Conservation (phyloP, 306 rosid genomes). For the Senna siamea region DNA sequence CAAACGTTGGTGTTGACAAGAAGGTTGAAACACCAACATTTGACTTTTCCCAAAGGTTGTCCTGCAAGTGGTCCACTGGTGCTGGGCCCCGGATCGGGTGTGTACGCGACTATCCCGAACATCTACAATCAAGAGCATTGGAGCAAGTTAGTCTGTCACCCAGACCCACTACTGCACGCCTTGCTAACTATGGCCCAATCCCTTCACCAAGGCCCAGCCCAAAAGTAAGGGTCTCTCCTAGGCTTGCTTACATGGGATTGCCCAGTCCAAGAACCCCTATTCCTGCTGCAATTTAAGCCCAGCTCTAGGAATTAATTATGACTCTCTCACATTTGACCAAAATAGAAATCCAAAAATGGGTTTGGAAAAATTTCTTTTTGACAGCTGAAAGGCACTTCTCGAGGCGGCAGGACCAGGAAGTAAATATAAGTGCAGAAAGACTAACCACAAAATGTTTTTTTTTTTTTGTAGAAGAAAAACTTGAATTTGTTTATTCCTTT, state of each 20-base stretch:
- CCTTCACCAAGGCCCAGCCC: slow-evolving; percentile 99
- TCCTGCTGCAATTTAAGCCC: slow-evolving; percentile 36
- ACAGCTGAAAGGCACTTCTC: background rate
- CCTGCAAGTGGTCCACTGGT: slow-evolving; percentile 90
- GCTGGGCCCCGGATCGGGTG: slow-evolving; percentile 91
- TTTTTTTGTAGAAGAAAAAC: background rate
- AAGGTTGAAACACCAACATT: slow-evolving; percentile 40
- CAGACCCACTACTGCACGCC: slow-evolving; percentile 48
- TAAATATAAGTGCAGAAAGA: background rate
- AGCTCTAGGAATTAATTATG: background rate
- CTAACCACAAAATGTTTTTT: background rate
- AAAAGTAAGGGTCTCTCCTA: slow-evolving; percentile 75
- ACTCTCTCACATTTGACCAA: background rate
- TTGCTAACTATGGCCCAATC: slow-evolving; percentile 69
- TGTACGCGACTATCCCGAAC: slow-evolving; percentile 88
- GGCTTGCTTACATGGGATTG: slow-evolving; percentile 81
- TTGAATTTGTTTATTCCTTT: slow-evolving; percentile 32
- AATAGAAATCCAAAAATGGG: no score
- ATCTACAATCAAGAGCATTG: slow-evolving; percentile 83
- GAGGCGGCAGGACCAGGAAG: background rate
- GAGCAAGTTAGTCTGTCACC: slow-evolving; percentile 92
- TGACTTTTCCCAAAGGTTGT: slow-evolving; percentile 54
- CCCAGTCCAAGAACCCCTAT: slow-evolving; percentile 80
- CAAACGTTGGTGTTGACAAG: slow-evolving; percentile 35
- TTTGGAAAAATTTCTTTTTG: no score